Conservation (phyloP, 768 basidiomycete genomes). For the Leccinellum rugosiceps region DNA sequence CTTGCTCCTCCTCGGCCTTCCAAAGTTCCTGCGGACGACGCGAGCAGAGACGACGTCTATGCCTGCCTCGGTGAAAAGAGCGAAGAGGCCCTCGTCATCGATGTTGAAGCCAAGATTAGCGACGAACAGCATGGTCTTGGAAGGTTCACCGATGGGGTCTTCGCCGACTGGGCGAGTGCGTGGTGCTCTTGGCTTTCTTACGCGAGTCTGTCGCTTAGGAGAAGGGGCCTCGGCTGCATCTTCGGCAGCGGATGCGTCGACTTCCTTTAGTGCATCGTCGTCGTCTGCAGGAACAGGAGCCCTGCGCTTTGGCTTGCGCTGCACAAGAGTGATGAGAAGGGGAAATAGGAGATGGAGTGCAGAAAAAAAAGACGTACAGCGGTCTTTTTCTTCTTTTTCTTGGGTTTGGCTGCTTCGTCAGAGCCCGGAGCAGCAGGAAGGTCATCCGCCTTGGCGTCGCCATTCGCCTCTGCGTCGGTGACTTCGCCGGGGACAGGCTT, state of each 20-base stretch:
- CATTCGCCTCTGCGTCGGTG: slow-evolving; percentile 86
- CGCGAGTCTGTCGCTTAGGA: slow-evolving; percentile 42
- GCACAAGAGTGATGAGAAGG: slow-evolving; percentile 12
- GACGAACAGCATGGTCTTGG: slow-evolving; percentile 88
- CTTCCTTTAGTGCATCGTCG: slow-evolving; percentile 24
- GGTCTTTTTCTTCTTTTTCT: slow-evolving; percentile 79
- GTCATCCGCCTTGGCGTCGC: slow-evolving; percentile 62
- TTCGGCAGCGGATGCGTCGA: slow-evolving; percentile 34
- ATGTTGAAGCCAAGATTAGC: slow-evolving; percentile 97
- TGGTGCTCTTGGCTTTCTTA: slow-evolving; percentile 55
- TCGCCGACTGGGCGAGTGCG: slow-evolving; percentile 74
- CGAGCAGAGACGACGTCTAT: slow-evolving; percentile 83
- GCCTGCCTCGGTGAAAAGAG: slow-evolving; percentile 84
- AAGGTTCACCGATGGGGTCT: slow-evolving; percentile 84
- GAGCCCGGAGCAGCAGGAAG: slow-evolving; percentile 46
- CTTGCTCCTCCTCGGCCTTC: slow-evolving; percentile 83
- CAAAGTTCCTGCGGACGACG: slow-evolving; percentile 84
- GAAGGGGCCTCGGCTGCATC: slow-evolving; percentile 36
- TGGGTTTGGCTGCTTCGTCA: slow-evolving; percentile 60
- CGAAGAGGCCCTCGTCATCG: slow-evolving; percentile 75
- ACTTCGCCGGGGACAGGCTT: slow-evolving; percentile 88
- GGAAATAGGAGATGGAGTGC: not conserved
- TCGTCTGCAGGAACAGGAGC: slow-evolving; percentile 34
- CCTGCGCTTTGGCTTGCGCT: slow-evolving; percentile 56
- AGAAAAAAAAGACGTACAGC: slow-evolving; percentile 35